Evolutionary conservation across 2,329 filamentous ascomycete genomes (phyloP).

Genomic region (Zymoseptoria crescenta): DNA sequence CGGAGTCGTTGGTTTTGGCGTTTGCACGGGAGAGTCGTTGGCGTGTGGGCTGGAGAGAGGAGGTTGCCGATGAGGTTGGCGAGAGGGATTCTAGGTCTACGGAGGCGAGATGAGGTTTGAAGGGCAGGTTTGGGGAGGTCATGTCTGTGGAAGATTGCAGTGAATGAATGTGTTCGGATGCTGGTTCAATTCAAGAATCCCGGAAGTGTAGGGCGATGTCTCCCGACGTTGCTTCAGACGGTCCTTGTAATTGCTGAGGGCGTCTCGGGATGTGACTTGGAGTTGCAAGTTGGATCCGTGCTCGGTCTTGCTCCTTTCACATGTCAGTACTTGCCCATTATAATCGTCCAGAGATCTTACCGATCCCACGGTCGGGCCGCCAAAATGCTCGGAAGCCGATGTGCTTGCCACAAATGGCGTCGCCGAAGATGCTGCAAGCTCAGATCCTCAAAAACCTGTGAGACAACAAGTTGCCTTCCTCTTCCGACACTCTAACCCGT

Average conservation of each 20-base stretch:
- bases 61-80: background rate
- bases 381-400: background rate
- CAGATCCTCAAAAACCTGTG: too few species aligned
- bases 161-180: background rate
- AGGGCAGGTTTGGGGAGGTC: background rate
- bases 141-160: background rate
- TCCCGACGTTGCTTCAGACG: background rate
- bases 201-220: background rate
- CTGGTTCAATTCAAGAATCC: background rate
- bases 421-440: too few species aligned
- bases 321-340: background rate
- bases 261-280: too few species aligned
- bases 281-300: background rate
- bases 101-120: constrained; percentile 4
- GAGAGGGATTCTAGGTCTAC: constrained; percentile 1
- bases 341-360: background rate
- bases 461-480: background rate
- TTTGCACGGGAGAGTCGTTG: constrained; percentile 1
- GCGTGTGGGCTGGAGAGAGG: background rate
- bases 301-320: background rate
- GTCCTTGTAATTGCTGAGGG: background rate
- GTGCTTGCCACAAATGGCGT: background rate
- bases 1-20: background rate
- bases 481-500: too few species aligned
- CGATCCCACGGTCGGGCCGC: background rate